Evolutionary conservation across 805 yeast species (phyloP).

Genomic region (Suhomyces sp.): DNA sequence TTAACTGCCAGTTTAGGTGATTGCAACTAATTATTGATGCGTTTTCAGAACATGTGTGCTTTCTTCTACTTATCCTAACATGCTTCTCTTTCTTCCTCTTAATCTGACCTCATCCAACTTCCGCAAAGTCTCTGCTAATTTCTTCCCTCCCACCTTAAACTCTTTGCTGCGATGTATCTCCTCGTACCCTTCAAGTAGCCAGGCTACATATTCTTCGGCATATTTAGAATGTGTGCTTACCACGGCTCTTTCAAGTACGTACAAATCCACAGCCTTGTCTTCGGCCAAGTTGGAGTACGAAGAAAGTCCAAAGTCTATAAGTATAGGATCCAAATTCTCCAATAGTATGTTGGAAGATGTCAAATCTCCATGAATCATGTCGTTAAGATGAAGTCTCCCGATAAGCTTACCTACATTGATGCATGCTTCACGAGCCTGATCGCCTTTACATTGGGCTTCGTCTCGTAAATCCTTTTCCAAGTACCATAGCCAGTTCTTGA

Average conservation of each 20-base stretch:
- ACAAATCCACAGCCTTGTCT: constrained; percentile 95
- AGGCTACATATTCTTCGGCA: constrained; percentile 58
- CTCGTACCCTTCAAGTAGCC: constrained; percentile 73
- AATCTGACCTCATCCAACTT: constrained; percentile 80
- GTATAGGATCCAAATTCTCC: constrained; percentile 41
- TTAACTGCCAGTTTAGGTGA: neutral
- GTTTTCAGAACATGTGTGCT: too few species aligned
- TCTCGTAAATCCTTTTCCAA: constrained; percentile 34
- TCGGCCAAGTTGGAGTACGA: constrained; percentile 73
- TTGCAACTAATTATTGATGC: neutral
- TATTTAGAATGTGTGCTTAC: constrained; percentile 83
- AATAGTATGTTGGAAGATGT: constrained; percentile 85
- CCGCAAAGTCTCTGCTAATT: constrained; percentile 50
- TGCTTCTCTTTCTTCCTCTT: constrained; percentile 93
- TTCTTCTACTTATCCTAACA: constrained; percentile 58
- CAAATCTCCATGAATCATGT: constrained; percentile 89
- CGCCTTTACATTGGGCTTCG: constrained; percentile 19
- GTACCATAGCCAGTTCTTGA: constrained; percentile 74
- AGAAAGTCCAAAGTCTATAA: constrained; percentile 92
- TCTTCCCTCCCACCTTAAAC: constrained; percentile 35
- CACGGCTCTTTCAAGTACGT: constrained; percentile 90
- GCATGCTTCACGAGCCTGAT: constrained; percentile 44
- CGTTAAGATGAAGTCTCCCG: constrained; percentile 69
- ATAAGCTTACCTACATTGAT: constrained; percentile 60
- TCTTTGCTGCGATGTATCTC: constrained; percentile 30